phyloP scores from a whole-genome alignment of 352 stramenopile species.

The Phytophthora sp. region DNA sequence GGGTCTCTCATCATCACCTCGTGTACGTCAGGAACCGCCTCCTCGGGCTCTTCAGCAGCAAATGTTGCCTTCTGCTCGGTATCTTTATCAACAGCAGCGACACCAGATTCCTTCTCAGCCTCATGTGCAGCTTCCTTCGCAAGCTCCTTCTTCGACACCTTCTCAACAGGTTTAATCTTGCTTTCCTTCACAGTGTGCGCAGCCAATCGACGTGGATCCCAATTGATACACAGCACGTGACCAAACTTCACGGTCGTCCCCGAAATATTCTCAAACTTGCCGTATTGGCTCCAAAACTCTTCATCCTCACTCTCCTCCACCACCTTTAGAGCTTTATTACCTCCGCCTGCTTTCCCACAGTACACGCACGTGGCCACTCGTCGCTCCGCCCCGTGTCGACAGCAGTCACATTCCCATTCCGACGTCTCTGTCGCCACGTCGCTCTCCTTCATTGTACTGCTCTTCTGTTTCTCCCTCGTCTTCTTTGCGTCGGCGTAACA shows the following conservation, averaged over 20 bases:
- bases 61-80: constrained; percentile 11
- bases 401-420: constrained; percentile 56
- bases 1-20: constrained; percentile 29
- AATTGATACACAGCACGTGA: constrained; percentile 55
- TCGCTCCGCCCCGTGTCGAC: constrained; percentile 28
- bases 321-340: constrained; percentile 29
- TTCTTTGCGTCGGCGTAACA: constrained; percentile 38
- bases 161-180: constrained; percentile 26
- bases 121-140: constrained; percentile 20
- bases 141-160: constrained; percentile 21
- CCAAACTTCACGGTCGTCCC: constrained; percentile 41
- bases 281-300: constrained; percentile 30
- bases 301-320: constrained; percentile 33
- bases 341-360: constrained; percentile 44
- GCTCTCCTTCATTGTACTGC: neutral
- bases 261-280: neutral
- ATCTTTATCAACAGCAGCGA: constrained; percentile 7
- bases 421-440: constrained; percentile 1
- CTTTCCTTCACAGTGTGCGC: constrained; percentile 32
- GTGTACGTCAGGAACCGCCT: constrained; percentile 3
- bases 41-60: constrained; percentile 16
- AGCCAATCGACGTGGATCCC: constrained; percentile 49
- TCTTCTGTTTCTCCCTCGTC: neutral
- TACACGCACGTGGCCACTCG: constrained; percentile 41
- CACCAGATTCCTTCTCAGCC: neutral